Percentiles rank a stretch among this genome's conserved stretches.
These are phyloP conservation scores for Ceratocystis smalleyi DNA, from an alignment of 2,329 filamentous ascomycete species.

Conservation along the genomic window DNA sequence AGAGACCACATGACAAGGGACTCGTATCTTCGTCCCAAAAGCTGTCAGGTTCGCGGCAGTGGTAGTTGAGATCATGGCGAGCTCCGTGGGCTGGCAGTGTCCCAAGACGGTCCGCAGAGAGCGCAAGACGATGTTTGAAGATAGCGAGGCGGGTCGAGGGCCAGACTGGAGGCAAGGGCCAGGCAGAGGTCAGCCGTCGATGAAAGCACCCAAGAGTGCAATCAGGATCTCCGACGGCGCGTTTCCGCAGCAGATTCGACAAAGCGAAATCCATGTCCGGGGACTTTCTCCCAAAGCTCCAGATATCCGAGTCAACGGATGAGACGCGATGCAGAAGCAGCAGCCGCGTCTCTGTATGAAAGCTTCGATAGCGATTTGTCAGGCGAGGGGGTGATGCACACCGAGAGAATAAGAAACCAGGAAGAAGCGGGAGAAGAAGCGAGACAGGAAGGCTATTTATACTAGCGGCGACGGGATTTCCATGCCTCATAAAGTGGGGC, in stretches of 20 bases:
- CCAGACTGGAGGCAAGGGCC: constrained; percentile 6
- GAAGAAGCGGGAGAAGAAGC: constrained; percentile 16
- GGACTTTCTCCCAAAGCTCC: constrained; percentile 99
- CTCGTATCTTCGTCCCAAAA: constrained; percentile 72
- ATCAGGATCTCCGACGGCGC: constrained; percentile 90
- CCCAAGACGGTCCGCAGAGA: constrained; percentile 14
- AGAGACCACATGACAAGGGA: constrained; percentile 34
- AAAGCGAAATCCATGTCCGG: constrained; percentile 54
- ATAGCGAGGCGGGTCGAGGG: neutral
- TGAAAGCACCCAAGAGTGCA: constrained; percentile 19
- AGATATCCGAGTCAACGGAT: constrained; percentile 21
- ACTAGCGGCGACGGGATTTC: constrained; percentile 2
- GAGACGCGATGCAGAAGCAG: constrained; percentile 17
- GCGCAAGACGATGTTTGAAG: constrained; percentile 18
- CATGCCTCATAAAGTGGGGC: too few species aligned
- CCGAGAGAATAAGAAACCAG: constrained; percentile 23
- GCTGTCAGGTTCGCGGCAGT: neutral
- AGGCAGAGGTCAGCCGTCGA: constrained; percentile 29
- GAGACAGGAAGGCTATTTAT: constrained; percentile 1
- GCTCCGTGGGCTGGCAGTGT: neutral
- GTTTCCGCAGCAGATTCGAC: constrained; percentile 60
- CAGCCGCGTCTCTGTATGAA: constrained; percentile 55
- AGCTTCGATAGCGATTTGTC: constrained; percentile 99
- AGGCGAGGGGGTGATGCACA: constrained; percentile 68
- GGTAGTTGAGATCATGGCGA: neutral